phyloP scores from a whole-genome alignment of 2,329 filamentous ascomycete species.

The Nigrograna mackinnonii region DNA sequence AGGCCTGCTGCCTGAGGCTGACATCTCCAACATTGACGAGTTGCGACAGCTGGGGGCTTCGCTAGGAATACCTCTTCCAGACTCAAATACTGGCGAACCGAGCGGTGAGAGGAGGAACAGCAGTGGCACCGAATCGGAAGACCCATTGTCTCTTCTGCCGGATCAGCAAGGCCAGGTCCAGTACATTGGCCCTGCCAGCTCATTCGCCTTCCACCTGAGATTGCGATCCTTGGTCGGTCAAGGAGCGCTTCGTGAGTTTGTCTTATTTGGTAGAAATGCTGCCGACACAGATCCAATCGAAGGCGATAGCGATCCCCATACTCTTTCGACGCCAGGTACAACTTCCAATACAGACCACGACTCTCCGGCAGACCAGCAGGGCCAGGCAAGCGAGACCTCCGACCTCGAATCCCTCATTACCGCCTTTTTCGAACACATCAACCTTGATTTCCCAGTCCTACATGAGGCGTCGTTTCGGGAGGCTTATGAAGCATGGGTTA shows the following conservation, averaged over 20 bases:
- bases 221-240: slow-evolving; percentile 43
- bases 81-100: slow-evolving; percentile 17
- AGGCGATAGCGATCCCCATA: slow-evolving; percentile 18
- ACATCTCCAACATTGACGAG: slow-evolving; percentile 46
- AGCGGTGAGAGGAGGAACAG: slow-evolving; percentile 16
- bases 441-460: slow-evolving; percentile 47
- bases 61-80: slow-evolving; percentile 45
- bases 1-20: slow-evolving; percentile 47
- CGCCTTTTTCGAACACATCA: slow-evolving; percentile 47
- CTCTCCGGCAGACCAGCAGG: slow-evolving; percentile 23
- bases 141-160: slow-evolving; percentile 39
- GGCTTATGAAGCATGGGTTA: slow-evolving; percentile 41
- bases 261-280: slow-evolving; percentile 46
- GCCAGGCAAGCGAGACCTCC: slow-evolving; percentile 13
- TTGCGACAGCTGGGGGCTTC: slow-evolving; percentile 43
- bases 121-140: slow-evolving; percentile 33
- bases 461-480: slow-evolving; percentile 49
- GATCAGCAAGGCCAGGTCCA: slow-evolving; percentile 51
- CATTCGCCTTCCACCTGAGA: slow-evolving; percentile 47
- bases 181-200: slow-evolving; percentile 49
- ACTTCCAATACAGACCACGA: slow-evolving; percentile 20
- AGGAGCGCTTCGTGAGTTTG: slow-evolving; percentile 35
- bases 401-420: slow-evolving; percentile 41
- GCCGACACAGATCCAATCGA: slow-evolving; percentile 31
- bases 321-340: slow-evolving; percentile 23